Conservation (phyloP, 163 green algal species). For the Scenedesmus sp. region DNA sequence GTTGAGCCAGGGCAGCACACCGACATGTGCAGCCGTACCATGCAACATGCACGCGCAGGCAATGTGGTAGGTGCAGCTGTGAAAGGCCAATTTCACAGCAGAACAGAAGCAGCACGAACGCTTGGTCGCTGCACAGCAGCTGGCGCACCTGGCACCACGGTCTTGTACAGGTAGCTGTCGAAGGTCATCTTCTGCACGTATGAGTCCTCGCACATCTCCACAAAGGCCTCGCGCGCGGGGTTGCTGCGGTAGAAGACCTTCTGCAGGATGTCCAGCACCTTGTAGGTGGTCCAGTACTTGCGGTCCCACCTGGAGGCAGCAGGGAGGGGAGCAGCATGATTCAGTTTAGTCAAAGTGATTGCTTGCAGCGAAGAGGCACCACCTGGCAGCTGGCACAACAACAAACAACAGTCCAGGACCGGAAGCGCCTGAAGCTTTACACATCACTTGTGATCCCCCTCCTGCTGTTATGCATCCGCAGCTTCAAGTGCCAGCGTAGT, state of each 20-base stretch:
- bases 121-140: conserved; percentile 75
- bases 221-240: conserved; percentile 98
- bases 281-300: conserved; percentile 99
- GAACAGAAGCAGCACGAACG: conserved; percentile 82
- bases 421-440: too few relatives aligned
- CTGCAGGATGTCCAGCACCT: conserved; percentile 99
- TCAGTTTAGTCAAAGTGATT: too few relatives aligned
- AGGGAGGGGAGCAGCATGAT: background rate
- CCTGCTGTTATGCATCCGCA: too few relatives aligned
- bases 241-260: conserved; percentile 99
- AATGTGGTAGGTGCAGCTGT: too few relatives aligned
- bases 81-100: too few relatives aligned
- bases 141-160: conserved; percentile 97
- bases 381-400: too few relatives aligned
- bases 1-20: background rate
- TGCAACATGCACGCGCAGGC: background rate
- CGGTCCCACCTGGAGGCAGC: conserved; percentile 70
- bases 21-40: too few relatives aligned
- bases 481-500: too few relatives aligned
- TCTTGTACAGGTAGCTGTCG: conserved; percentile 98
- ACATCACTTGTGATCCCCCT: too few relatives aligned
- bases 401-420: too few relatives aligned
- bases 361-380: too few relatives aligned
- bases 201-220: conserved; percentile 97
- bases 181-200: conserved; percentile 99